Evolutionary conservation across 1,284 basidiomycete species (phyloP), one percentile per base, ranked within the genome.

Genomic region (Phlebopus sp.): DNA sequence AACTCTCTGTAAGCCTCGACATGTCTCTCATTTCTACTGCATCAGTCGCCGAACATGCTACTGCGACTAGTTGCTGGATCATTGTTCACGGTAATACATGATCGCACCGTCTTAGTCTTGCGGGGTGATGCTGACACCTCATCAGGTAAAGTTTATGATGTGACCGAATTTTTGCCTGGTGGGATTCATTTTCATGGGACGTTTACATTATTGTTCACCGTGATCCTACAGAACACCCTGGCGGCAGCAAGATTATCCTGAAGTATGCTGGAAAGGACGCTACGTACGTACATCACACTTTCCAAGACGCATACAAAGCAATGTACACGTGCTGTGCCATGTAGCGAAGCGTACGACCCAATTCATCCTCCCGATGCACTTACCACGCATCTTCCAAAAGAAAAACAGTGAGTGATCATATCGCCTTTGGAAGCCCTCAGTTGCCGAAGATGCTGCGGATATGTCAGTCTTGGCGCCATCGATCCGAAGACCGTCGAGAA

Each of bases 241-340:
- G 76, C 64, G 78, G 79, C 7, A 74, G 73, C 50, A 79, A 73
- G 52, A 80, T 82, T 55, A 81, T 83, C 52, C 57, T 82, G 59
- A 83, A 83, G 59, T 86, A 88, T 55, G 86, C 83, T 1, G 86
- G 88, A 15, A 82, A 80, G 64, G 87, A 90, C 51, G 86, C 85
- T 4, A 87, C 86, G 74, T 78, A 55, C 58, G 74, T 62, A 38
- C 30, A 15, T 29, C 17, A 30, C 15, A 18, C 32, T 25, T n/a
- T 31, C 25, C 11, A 14, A 14, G 27, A 37, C 44, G n/a, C 10
- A 4, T 15, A 8, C 5, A 11, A 35, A 18, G 3, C 6, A n/a
- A 15, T 27, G 8, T 10, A 23, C 17, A 15, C 17, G 29, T 40
- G 29, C 4, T 35, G 34, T 15, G 19, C 37, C 15, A 14, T 29